Conservation (phyloP, 164 flowering plant genomes). For the Magnolia officinalis region DNA sequence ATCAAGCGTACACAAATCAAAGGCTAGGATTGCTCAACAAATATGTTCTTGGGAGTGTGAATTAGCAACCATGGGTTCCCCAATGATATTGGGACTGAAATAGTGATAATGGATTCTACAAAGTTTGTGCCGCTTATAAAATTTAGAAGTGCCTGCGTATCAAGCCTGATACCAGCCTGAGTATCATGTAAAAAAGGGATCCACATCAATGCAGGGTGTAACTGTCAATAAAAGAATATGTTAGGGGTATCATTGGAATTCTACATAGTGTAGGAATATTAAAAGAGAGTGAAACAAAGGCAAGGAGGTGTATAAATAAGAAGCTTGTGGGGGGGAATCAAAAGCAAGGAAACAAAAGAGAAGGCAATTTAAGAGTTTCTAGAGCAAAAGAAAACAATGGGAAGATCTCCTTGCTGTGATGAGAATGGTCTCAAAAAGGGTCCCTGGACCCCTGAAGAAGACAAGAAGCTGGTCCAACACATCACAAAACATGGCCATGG, state of each 20-base stretch:
- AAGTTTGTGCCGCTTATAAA: too few species aligned
- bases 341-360: not conserved
- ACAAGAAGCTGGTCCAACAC: slow-evolving; percentile 18
- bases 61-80: too few species aligned
- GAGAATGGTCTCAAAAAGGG: slow-evolving; percentile 21
- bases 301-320: not conserved
- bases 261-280: not conserved
- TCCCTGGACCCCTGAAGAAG: slow-evolving; percentile 22
- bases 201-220: not conserved
- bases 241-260: not conserved
- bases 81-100: too few species aligned
- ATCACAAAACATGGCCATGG: slow-evolving; percentile 20
- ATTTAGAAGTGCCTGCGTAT: too few species aligned
- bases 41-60: too few species aligned
- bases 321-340: not conserved
- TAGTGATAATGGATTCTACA: too few species aligned
- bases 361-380: not conserved
- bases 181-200: too few species aligned
- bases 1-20: too few species aligned
- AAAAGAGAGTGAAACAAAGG: not conserved
- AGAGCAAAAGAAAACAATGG: slow-evolving; percentile 5
- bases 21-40: too few species aligned
- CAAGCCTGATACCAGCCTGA: too few species aligned
- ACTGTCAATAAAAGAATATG: not conserved
- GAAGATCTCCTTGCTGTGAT: slow-evolving; percentile 21